phyloP scores from a whole-genome alignment of 805 yeast species.

The Schizosaccharomyces cryophilus region DNA sequence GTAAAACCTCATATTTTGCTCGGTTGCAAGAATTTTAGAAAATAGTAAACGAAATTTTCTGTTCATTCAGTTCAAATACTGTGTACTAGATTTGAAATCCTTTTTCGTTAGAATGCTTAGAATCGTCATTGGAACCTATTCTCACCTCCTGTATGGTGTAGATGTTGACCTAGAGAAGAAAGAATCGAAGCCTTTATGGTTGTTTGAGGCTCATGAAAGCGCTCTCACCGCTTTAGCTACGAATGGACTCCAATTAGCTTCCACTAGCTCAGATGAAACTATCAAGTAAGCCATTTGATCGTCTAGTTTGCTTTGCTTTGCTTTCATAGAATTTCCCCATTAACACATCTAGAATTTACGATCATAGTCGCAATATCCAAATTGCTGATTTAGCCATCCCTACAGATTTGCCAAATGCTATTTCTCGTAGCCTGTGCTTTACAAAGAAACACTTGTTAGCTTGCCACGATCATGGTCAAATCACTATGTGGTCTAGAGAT shows the following conservation, averaged over 20 bases:
- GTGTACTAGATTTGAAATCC: background rate
- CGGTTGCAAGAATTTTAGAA: too few species aligned
- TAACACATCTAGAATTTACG: constrained; percentile 62
- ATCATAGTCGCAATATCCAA: constrained; percentile 78
- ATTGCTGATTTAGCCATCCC: constrained; percentile 6
- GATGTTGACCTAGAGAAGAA: background rate
- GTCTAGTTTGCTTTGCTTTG: constrained; percentile 43
- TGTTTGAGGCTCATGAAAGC: background rate
- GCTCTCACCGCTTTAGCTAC: constrained; percentile 17
- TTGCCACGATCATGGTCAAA: constrained; percentile 74
- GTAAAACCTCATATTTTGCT: too few species aligned
- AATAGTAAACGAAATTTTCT: too few species aligned
- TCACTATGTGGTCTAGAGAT: constrained; percentile 79
- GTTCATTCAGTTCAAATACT: too few species aligned
- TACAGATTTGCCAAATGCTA: background rate
- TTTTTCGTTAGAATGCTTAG: background rate
- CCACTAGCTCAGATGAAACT: background rate
- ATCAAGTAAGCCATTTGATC: background rate
- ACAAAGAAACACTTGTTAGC: constrained; percentile 68
- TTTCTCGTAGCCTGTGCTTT: constrained; percentile 55
- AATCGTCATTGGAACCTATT: background rate
- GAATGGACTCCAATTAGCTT: background rate
- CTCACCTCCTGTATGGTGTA: constrained; percentile 2
- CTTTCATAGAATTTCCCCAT: constrained; percentile 74
- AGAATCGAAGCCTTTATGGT: background rate